A percentile compares a stretch with the other conserved stretches of the same genome.
These are phyloP conservation scores for Kwoniella shivajii DNA, from an alignment of 1,284 basidiomycete genomes.

Conservation along the genomic window DNA sequence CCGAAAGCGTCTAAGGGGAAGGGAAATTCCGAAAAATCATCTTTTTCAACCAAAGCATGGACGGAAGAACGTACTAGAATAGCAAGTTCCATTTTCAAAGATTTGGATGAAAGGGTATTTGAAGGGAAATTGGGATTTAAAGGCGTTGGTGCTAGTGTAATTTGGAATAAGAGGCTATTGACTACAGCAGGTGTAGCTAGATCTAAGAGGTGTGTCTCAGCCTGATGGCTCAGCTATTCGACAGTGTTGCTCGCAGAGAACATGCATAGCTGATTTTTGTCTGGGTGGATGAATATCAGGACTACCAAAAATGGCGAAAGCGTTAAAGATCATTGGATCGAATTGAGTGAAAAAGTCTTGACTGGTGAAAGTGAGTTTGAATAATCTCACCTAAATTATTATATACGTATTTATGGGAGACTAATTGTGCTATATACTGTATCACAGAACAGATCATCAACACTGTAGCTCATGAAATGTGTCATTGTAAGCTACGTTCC, in stretches of 20 bases:
- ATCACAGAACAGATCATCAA: constrained; percentile 41
- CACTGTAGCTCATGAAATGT: constrained; percentile 55
- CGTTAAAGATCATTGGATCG: constrained; percentile 28
- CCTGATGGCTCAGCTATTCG: neutral
- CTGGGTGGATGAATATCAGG: constrained; percentile 7
- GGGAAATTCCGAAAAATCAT: constrained; percentile 1
- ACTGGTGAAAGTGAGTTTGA: constrained; percentile 31
- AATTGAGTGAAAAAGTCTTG: constrained; percentile 42
- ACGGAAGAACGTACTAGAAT: constrained; percentile 28
- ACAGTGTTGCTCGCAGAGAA: too few relatives aligned
- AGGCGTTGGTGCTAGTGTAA: constrained; percentile 32
- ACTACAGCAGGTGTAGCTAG: constrained; percentile 50
- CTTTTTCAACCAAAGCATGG: constrained; percentile 30
- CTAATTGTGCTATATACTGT: too few relatives aligned
- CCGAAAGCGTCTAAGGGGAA: neutral
- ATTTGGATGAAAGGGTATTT: constrained; percentile 47
- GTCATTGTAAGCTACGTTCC: constrained; percentile 40
- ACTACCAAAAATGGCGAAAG: constrained; percentile 2
- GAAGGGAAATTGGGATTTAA: constrained; percentile 32
- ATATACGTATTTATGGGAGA: neutral
- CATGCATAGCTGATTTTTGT: neutral
- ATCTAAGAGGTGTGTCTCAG: constrained; percentile 24
- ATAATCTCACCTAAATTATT: neutral
- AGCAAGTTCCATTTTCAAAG: constrained; percentile 43
- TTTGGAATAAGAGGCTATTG: constrained; percentile 48